phyloP scores from a whole-genome alignment of 2,329 filamentous ascomycete genomes.

The Phyllosticta paracitricarpa region DNA sequence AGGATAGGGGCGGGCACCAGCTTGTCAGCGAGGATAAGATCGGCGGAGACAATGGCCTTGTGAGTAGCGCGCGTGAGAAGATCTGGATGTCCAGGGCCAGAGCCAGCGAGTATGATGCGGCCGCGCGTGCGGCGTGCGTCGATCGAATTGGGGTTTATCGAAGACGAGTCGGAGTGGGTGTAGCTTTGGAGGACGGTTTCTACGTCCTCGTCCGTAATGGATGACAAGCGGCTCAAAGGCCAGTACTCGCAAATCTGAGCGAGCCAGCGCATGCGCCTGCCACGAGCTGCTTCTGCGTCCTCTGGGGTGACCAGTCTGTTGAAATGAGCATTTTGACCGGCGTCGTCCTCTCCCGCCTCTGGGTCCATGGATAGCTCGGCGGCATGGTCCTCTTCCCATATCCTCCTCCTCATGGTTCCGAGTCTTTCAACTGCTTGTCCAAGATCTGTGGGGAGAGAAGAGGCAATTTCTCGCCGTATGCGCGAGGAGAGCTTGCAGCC shows the following conservation, averaged over 20 bases:
- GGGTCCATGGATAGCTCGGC: conserved; percentile 35
- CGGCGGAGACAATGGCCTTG: conserved; percentile 63
- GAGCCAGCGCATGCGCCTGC: conserved; percentile 81
- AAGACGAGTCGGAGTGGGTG: conserved; percentile 29
- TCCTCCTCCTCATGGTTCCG: conserved; percentile 43
- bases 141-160: conserved; percentile 19
- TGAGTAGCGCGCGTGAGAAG: conserved; percentile 76
- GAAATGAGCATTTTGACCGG: conserved; percentile 70
- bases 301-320: conserved; percentile 71
- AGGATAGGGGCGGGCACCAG: conserved; percentile 77
- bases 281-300: conserved; percentile 64
- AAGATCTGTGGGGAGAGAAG: conserved; percentile 64
- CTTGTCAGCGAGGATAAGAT: conserved; percentile 77
- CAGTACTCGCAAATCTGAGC: conserved; percentile 98
- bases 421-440: conserved; percentile 69
- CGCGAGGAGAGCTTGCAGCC: conserved; percentile 89
- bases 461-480: conserved; percentile 78
- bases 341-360: conserved; percentile 49
- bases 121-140: conserved; percentile 38
- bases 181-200: conserved; percentile 68
- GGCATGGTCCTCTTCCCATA: conserved; percentile 41
- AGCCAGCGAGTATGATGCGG: conserved; percentile 78
- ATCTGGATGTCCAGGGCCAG: conserved; percentile 85
- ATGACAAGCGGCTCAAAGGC: conserved; percentile 74
- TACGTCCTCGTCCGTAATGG: conserved; percentile 71